Conservation (phyloP, 306 rosid species). For the Pyrus communis region DNA sequence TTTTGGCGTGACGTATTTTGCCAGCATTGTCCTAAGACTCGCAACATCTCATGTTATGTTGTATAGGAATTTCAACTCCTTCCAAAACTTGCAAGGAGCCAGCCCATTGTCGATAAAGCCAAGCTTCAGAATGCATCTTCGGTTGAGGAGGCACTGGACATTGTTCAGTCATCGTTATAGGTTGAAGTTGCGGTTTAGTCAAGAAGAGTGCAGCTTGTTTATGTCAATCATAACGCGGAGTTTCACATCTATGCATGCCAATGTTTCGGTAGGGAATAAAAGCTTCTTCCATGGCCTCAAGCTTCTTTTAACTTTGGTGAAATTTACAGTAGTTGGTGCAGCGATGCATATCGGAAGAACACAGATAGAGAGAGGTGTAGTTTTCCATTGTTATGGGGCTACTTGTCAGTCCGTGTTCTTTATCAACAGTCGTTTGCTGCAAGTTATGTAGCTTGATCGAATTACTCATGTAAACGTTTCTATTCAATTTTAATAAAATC, state of each 20-base stretch:
- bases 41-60: not conserved
- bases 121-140: conserved; percentile 71
- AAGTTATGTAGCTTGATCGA: not conserved
- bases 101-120: conserved; percentile 66
- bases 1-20: not conserved
- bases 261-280: not conserved
- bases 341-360: not conserved
- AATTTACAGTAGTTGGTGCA: not conserved
- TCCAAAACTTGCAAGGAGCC: conserved; percentile 73
- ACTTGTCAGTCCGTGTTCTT: not conserved
- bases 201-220: not conserved
- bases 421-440: not conserved
- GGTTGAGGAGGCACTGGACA: conserved; percentile 75
- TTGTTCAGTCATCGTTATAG: conserved; percentile 47
- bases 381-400: not conserved
- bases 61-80: conserved; percentile 81
- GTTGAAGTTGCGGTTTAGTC: conserved; percentile 29
- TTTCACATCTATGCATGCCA: not conserved
- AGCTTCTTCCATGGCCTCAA: not conserved
- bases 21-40: not conserved
- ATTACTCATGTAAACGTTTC: not conserved
- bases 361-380: not conserved
- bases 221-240: not conserved
- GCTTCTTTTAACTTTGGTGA: not conserved
- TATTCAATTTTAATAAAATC: no score